Evolutionary conservation across 2,329 filamentous ascomycete species (phyloP).

Genomic region (Colletotrichum kahawae): DNA sequence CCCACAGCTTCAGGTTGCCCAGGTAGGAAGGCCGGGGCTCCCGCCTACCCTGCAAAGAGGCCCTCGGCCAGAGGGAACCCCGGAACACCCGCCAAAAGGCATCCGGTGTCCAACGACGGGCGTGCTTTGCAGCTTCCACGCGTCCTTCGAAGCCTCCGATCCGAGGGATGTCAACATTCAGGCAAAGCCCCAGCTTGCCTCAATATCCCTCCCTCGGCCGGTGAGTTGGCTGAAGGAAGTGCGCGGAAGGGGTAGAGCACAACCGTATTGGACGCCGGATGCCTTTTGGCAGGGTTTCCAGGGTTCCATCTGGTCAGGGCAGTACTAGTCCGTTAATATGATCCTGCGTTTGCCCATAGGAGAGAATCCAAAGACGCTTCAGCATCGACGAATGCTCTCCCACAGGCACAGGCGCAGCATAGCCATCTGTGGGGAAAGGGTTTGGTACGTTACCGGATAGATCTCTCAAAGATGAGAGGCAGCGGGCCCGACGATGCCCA

Average conservation of each 20-base stretch:
- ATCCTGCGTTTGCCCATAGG: too few relatives aligned
- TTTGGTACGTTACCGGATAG: neutral
- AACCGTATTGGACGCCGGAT: neutral
- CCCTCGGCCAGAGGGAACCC: neutral
- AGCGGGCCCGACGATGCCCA: neutral
- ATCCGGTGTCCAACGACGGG: neutral
- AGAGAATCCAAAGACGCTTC: neutral
- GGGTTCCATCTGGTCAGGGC: neutral
- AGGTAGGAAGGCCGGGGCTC: neutral
- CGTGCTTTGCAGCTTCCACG: too few relatives aligned
- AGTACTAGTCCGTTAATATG: neutral
- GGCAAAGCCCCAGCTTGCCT: neutral
- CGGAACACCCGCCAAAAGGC: neutral
- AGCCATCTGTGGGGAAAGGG: neutral
- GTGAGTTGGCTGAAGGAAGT: neutral
- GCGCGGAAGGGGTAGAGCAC: neutral
- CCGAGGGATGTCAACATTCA: neutral
- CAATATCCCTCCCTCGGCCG: neutral
- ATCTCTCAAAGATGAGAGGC: too few relatives aligned
- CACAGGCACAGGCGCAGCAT: neutral
- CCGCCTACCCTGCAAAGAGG: neutral
- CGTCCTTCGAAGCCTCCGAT: neutral
- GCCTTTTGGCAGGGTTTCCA: neutral
- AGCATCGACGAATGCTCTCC: neutral
- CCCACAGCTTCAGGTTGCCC: neutral